phyloP scores from a whole-genome alignment of 306 rosid genomes.

The Malus sieversii region DNA sequence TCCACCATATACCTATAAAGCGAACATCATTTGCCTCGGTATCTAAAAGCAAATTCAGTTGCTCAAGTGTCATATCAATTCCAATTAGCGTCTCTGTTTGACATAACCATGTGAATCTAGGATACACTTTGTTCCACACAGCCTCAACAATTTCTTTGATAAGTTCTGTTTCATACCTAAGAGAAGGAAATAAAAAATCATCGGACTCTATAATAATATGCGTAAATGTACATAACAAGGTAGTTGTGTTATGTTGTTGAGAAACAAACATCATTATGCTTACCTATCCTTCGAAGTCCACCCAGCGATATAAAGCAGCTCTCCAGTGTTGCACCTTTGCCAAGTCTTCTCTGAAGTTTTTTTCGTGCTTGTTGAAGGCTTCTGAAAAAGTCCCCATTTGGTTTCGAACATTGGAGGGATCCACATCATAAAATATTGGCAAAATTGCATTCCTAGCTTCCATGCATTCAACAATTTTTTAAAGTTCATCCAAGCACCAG shows the following conservation, averaged over 20 bases:
- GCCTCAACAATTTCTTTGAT: neutral
- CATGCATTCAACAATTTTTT: neutral
- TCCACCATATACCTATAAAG: neutral
- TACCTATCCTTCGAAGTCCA: neutral
- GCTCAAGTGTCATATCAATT: neutral
- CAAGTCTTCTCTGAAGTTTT: neutral
- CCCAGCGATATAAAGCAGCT: slow-evolving; percentile 1
- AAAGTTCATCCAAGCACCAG: neutral
- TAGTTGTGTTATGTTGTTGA: too few species aligned
- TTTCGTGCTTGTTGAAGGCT: neutral
- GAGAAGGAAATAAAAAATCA: neutral
- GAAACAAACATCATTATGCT: too few species aligned
- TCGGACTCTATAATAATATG: too few species aligned
- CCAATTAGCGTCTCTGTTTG: neutral
- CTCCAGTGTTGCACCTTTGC: neutral
- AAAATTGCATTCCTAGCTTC: neutral
- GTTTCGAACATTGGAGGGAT: neutral
- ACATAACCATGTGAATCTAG: neutral
- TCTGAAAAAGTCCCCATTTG: neutral
- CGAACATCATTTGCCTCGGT: neutral
- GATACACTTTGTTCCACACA: neutral
- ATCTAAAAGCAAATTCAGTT: neutral
- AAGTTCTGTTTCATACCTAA: neutral
- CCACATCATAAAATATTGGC: neutral
- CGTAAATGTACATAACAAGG: too few species aligned